Conservation (phyloP, 345 rosid genomes). For the Camelina laxa region DNA sequence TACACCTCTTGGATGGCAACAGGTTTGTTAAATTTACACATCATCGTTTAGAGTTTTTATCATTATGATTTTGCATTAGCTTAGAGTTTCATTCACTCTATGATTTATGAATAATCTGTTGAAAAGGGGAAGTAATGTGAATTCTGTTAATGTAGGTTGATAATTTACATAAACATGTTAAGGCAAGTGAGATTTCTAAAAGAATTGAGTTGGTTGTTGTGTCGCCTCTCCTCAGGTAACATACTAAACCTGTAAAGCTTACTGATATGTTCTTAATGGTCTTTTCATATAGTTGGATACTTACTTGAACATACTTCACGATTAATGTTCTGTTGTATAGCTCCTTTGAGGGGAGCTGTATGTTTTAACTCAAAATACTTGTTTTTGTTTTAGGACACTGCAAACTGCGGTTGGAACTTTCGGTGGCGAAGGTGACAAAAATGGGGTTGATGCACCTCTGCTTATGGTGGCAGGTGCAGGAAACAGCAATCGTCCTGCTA, state of each 20-base stretch:
- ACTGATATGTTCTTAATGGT: not conserved
- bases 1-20: constrained; percentile 88
- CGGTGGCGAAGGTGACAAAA: constrained; percentile 53
- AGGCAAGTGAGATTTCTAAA: constrained; percentile 51
- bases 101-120: not conserved
- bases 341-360: not conserved
- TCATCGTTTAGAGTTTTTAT: not conserved
- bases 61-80: not conserved
- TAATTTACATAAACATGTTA: constrained; percentile 71
- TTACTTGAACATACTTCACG: not conserved
- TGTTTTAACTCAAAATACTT: constrained; percentile 11
- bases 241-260: not conserved
- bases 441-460: constrained; percentile 54
- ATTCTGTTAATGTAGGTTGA: constrained; percentile 54
- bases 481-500: constrained; percentile 53
- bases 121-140: not conserved
- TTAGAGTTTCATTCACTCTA: not conserved
- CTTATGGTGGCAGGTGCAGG: constrained; percentile 65
- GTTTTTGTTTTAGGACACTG: constrained; percentile 56
- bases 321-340: not conserved
- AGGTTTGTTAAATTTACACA: constrained; percentile 44
- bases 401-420: constrained; percentile 80
- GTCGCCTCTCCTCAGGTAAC: constrained; percentile 72
- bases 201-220: constrained; percentile 65
- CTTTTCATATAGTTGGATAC: not conserved